phyloP scores from a whole-genome alignment of 2,329 filamentous ascomycete genomes.

The Rhynchosporium graminicola region DNA sequence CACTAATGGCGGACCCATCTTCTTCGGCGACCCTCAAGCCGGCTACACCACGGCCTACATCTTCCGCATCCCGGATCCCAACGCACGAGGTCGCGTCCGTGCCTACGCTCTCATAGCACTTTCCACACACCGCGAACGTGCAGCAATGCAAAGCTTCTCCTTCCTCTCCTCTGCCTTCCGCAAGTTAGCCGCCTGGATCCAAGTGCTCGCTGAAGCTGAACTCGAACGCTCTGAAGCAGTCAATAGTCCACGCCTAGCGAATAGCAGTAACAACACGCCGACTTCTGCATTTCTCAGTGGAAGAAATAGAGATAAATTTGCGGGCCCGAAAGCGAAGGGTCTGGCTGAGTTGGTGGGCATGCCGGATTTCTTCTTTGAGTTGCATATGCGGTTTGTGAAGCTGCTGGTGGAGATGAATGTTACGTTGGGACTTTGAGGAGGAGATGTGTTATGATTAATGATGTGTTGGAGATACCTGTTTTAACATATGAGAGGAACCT shows the following conservation, averaged over 20 bases:
- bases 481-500: neutral
- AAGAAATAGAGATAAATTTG: conserved; percentile 33
- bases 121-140: conserved; percentile 63
- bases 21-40: conserved; percentile 65
- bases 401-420: conserved; percentile 53
- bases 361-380: conserved; percentile 68
- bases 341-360: conserved; percentile 66
- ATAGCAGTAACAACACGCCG: conserved; percentile 15
- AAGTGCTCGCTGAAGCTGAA: conserved; percentile 63
- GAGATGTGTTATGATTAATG: neutral
- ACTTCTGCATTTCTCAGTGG: conserved; percentile 34
- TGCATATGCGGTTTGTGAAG: conserved; percentile 64
- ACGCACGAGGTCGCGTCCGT: conserved; percentile 67
- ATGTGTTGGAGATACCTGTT: conserved; percentile 4
- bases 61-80: conserved; percentile 68
- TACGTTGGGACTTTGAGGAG: conserved; percentile 22
- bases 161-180: conserved; percentile 63
- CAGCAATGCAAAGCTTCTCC: conserved; percentile 66
- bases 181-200: conserved; percentile 66
- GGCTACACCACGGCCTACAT: conserved; percentile 72
- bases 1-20: conserved; percentile 65
- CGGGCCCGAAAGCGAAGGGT: conserved; percentile 58
- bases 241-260: conserved; percentile 18
- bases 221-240: conserved; percentile 49
- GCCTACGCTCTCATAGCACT: conserved; percentile 68